Conservation (phyloP, 2,329 filamentous ascomycete species). For the Neopestalotiopsis clavispora region DNA sequence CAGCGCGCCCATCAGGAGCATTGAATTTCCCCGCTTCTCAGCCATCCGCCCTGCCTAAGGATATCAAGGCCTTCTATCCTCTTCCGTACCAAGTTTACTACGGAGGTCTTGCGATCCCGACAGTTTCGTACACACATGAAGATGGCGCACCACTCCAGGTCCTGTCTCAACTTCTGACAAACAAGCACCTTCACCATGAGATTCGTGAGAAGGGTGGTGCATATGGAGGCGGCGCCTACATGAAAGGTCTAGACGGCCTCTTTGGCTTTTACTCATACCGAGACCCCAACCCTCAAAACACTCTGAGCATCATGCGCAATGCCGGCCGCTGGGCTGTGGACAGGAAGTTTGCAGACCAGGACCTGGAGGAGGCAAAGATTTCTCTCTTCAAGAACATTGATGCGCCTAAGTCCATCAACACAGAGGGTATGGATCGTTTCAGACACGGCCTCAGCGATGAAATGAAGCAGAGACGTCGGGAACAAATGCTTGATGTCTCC, state of each 20-base stretch:
- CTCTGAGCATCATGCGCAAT: slow-evolving; percentile 80
- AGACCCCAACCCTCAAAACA: slow-evolving; percentile 92
- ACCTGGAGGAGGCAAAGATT: slow-evolving; percentile 95
- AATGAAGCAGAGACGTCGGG: slow-evolving; percentile 85
- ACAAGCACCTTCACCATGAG: slow-evolving; percentile 96
- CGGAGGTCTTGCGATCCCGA: slow-evolving; percentile 80
- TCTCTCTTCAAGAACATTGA: slow-evolving; percentile 92
- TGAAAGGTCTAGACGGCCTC: slow-evolving; percentile 77
- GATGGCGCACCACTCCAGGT: slow-evolving; percentile 84
- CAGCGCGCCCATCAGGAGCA: slow-evolving; percentile 55
- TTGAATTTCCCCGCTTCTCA: slow-evolving; percentile 41
- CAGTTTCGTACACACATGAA: slow-evolving; percentile 79
- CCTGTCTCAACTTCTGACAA: slow-evolving; percentile 88
- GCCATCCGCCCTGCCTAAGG: slow-evolving; percentile 44
- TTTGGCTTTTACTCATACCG: slow-evolving; percentile 98
- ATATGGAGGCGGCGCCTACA: slow-evolving; percentile 90
- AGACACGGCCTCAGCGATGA: slow-evolving; percentile 83
- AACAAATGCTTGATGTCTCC: slow-evolving; percentile 85
- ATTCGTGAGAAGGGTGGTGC: slow-evolving; percentile 97
- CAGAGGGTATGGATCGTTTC: slow-evolving; percentile 87
- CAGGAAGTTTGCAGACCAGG: slow-evolving; percentile 78
- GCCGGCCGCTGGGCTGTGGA: slow-evolving; percentile 85
- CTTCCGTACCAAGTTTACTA: slow-evolving; percentile 98
- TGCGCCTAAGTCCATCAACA: slow-evolving; percentile 83
- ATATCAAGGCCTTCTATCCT: slow-evolving; percentile 84